These are phyloP conservation scores for Halteria grandinella DNA, from an alignment of 73 alveolate genomes.

Conservation along the genomic window DNA sequence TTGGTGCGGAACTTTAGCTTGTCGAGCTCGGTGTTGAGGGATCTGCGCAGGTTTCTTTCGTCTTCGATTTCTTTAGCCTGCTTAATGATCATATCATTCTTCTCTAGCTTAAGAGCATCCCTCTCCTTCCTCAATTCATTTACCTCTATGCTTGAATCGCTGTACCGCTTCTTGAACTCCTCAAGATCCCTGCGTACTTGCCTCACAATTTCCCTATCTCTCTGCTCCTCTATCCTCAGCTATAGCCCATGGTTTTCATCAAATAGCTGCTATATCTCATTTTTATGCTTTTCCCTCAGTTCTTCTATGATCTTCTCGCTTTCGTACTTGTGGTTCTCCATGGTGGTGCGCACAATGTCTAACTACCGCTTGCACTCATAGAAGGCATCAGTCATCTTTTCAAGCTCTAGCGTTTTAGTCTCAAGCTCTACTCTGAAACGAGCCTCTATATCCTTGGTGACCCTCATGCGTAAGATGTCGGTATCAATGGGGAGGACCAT, in stretches of 20 bases:
- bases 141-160: conserved; percentile 46
- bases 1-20: conserved; percentile 53
- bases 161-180: conserved; percentile 52
- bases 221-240: conserved; percentile 21
- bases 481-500: conserved; percentile 75
- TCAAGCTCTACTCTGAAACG: conserved; percentile 69
- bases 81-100: conserved; percentile 54
- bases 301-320: conserved; percentile 65
- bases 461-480: conserved; percentile 72
- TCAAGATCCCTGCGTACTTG: conserved; percentile 63
- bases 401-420: conserved; percentile 56
- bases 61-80: conserved; percentile 63
- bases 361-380: conserved; percentile 72
- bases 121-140: conserved; percentile 67
- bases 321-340: conserved; percentile 64
- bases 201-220: conserved; percentile 65
- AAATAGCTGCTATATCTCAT: conserved; percentile 37
- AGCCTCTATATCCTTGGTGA: conserved; percentile 71
- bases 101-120: conserved; percentile 63
- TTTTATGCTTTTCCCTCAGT: conserved; percentile 58
- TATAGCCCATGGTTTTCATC: conserved; percentile 51
- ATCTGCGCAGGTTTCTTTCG: conserved; percentile 59
- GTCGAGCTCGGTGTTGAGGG: conserved; percentile 38
- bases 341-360: conserved; percentile 61
- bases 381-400: conserved; percentile 50